Conservation (phyloP, 139 green algal genomes). For the Nannochloris sp. region DNA sequence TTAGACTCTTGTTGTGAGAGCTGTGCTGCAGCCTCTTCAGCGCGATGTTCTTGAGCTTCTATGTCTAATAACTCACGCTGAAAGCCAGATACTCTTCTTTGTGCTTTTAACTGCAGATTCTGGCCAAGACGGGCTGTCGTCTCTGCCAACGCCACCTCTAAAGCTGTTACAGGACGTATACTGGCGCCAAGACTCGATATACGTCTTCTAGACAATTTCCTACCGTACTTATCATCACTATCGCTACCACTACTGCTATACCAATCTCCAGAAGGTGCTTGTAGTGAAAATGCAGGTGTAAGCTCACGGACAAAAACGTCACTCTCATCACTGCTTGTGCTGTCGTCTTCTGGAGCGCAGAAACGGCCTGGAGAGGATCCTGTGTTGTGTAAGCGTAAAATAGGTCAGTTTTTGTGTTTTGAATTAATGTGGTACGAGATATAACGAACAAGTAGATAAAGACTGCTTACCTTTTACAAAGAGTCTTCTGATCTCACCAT, state of each 20-base stretch:
- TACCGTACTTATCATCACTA: constrained; percentile 8
- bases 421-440: no score
- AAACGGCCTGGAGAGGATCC: neutral
- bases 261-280: constrained; percentile 19
- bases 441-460: no score
- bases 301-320: neutral
- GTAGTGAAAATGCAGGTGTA: constrained; percentile 13
- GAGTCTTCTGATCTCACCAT: no score
- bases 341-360: neutral
- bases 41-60: constrained; percentile 9
- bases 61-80: constrained; percentile 13
- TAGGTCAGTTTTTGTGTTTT: no score
- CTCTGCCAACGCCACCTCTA: constrained; percentile 35
- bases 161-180: constrained; percentile 8
- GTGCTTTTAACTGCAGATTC: neutral
- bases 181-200: neutral
- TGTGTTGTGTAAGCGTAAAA: no score
- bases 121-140: constrained; percentile 8
- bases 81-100: constrained; percentile 5
- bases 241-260: no score
- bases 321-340: neutral
- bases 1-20: neutral
- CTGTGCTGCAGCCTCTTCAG: neutral
- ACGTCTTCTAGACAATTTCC: neutral
- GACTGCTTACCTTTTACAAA: no score